Evolutionary conservation across 805 yeast genomes (phyloP).

Genomic region (Pichia ethanolica): DNA sequence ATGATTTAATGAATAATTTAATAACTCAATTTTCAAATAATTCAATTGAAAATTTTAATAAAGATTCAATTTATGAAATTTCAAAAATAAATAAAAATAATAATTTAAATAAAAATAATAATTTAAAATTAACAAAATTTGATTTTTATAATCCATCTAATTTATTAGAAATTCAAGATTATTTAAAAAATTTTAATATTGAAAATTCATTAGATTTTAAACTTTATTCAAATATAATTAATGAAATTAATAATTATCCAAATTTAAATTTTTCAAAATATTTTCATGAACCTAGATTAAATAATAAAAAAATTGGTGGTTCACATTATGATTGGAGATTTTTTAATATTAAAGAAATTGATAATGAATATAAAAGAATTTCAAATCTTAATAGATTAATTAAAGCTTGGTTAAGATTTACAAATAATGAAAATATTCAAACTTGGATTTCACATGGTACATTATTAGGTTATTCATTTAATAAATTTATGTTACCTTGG

Average conservation of each 20-base stretch:
- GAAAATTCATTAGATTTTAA: conserved; percentile 8
- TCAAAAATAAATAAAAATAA: neutral
- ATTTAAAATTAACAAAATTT: neutral
- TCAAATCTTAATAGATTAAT: conserved; percentile 37
- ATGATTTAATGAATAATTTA: neutral
- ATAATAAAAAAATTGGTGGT: conserved; percentile 21
- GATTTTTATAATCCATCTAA: neutral
- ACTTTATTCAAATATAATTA: conserved; percentile 5
- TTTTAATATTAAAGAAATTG: conserved; percentile 23
- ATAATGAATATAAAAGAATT: conserved; percentile 15
- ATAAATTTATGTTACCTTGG: conserved; percentile 50
- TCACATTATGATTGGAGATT: conserved; percentile 43
- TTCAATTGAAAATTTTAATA: neutral
- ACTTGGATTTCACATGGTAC: conserved; percentile 64
- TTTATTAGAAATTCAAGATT: neutral
- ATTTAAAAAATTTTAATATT: neutral
- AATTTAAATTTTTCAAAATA: conserved; percentile 23
- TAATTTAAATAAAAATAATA: neutral
- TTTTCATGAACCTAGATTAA: conserved; percentile 33
- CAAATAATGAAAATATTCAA: conserved; percentile 33
- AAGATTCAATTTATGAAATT: neutral
- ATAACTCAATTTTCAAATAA: neutral
- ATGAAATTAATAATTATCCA: neutral
- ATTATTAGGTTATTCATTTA: conserved; percentile 54
- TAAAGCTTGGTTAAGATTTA: conserved; percentile 46